Base-by-base conservation (phyloP, 139 green algal genomes). In the Chlorella sp. region DNA sequence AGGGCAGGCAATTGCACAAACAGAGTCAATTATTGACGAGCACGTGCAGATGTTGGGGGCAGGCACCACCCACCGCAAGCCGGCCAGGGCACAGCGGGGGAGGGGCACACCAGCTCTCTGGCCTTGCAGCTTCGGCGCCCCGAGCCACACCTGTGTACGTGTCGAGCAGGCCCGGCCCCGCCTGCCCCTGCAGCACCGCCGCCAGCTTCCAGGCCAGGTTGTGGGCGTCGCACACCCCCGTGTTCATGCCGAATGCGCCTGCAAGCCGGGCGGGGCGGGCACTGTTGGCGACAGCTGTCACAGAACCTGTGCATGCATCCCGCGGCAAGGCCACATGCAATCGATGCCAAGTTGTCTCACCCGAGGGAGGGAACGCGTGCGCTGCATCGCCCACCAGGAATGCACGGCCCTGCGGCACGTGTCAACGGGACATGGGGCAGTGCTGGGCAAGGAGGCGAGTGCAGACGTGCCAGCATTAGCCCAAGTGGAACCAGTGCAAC, bases 201-300 rank as follows among this genome's bases (percentile, higher is more conserved):
- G 96, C 95, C 32, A 99, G 92, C 91, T 98, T 98, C 96, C 96
- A 99, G 1, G 96, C 97, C 40, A 99, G 89, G 85, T 98, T 98
- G 91, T 98, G 96, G 0, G 95, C 95, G 76, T 99, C 96, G 79
- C 93, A 88, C 17, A 88, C 92, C 24, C 96, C 96, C 8, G 96
- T 98, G 93, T 99, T 99, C 95, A 99, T 98, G 40, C 97, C 97
- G 90, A 99, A 98, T 4, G 95, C 97, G 26, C 97, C 97, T 40
- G 96, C 95, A 9, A 64, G 41, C 16, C 34, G 19, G 41, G 41
- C 43, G 28, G 16, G 19, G 43, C 20, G 73, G 62, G 19, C n/a
- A n/a, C n/a, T n/a, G n/a, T n/a, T 11, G 36, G 62, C 20, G 20
- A 32, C 60, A 32, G 60, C 60, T 28, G 60, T 32, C n/a, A 68